These are phyloP conservation scores for Microsporum canis DNA, from an alignment of 2,329 filamentous ascomycete species.

Conservation along the genomic window DNA sequence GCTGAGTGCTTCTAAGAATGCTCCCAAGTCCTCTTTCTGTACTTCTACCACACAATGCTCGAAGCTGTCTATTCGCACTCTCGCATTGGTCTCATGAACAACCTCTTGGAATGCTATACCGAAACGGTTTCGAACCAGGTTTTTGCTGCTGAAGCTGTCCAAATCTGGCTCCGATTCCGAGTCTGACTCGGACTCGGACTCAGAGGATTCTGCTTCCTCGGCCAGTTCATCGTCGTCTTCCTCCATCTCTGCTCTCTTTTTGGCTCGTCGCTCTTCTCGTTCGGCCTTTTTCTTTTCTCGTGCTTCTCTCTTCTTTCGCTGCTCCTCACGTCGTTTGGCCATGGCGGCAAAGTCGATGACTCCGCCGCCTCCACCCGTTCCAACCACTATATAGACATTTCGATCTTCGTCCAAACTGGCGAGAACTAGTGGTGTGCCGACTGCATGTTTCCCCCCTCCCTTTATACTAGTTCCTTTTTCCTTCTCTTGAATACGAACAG, in stretches of 20 bases:
- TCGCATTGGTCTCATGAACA: slow-evolving; percentile 75
- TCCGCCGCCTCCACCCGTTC: slow-evolving; percentile 75
- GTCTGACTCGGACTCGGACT: slow-evolving; percentile 36
- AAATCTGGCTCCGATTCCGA: slow-evolving; percentile 38
- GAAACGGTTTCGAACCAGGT: slow-evolving; percentile 75
- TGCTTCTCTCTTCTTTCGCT: slow-evolving; percentile 51
- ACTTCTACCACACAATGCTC: slow-evolving; percentile 97
- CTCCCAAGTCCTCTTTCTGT: slow-evolving; percentile 84
- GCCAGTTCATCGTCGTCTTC: slow-evolving; percentile 51
- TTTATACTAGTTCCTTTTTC: slow-evolving; percentile 61
- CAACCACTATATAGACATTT: slow-evolving; percentile 84
- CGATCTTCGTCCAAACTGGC: slow-evolving; percentile 78
- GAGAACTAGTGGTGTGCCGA: slow-evolving; percentile 74
- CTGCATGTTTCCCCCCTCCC: slow-evolving; percentile 28
- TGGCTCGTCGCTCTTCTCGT: slow-evolving; percentile 51
- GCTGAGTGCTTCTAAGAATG: slow-evolving; percentile 83
- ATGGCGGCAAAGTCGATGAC: slow-evolving; percentile 56
- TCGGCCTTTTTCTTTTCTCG: slow-evolving; percentile 54
- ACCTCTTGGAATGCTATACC: slow-evolving; percentile 94
- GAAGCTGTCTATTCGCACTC: slow-evolving; percentile 89
- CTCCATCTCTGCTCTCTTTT: slow-evolving; percentile 41
- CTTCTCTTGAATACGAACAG: slow-evolving; percentile 76
- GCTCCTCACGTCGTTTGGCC: slow-evolving; percentile 54
- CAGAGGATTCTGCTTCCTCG: slow-evolving; percentile 53
- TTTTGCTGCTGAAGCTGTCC: slow-evolving; percentile 46